Conservation (phyloP, 306 rosid species). For the Gynostemma pentaphyllum region DNA sequence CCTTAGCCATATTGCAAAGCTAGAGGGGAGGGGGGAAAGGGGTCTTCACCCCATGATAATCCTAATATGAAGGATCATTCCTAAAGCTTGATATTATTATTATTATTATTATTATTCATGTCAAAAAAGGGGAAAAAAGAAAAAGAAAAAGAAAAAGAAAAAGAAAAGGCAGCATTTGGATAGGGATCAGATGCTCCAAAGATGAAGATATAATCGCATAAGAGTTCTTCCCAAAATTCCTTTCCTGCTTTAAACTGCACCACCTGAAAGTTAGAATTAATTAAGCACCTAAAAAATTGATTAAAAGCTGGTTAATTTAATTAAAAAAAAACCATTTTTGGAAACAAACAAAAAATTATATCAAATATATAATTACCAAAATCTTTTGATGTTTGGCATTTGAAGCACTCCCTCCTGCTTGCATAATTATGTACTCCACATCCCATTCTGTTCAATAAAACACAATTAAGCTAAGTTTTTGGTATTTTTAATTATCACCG, state of each 20-base stretch:
- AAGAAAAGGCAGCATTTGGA: conserved; percentile 8
- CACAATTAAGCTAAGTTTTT: not conserved
- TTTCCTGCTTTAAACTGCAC: conserved; percentile 13
- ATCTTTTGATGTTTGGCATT: conserved; percentile 61
- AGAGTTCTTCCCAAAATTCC: conserved; percentile 9
- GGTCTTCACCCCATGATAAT: conserved; percentile 4
- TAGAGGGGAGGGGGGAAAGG: not conserved
- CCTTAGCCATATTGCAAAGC: not conserved
- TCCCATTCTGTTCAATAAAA: conserved; percentile 40
- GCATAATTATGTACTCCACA: conserved; percentile 94
- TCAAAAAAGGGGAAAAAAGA: not conserved
- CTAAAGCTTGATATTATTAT: conserved; percentile 9
- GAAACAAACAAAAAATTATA: not conserved
- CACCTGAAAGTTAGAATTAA: conserved; percentile 13
- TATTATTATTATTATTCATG: conserved; percentile 8
- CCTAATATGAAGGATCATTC: not conserved
- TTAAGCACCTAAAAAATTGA: not conserved
- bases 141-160: not conserved
- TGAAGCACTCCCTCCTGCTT: conserved; percentile 67
- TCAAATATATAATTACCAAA: conserved; percentile 4
- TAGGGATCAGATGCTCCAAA: conserved; percentile 17
- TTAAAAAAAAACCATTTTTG: conserved; percentile 7
- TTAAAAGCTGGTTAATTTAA: not conserved
- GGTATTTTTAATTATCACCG: no score
- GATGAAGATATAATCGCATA: conserved; percentile 9